Percentiles rank a stretch among this genome's conserved stretches.
phyloP scores from a whole-genome alignment of 805 yeast genomes.

The Saturnispora besseyi region DNA sequence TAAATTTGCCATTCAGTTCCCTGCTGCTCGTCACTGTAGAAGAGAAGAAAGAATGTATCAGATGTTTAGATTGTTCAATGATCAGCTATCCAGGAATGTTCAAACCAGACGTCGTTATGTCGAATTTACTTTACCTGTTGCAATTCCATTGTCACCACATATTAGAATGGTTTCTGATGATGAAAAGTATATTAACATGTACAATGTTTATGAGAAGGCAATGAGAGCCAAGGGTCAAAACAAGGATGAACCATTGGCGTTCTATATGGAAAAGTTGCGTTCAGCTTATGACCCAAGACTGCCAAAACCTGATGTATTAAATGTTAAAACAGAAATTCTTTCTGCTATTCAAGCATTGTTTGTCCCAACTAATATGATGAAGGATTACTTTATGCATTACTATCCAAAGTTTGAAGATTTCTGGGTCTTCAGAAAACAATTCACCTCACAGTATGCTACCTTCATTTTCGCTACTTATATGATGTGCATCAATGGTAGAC shows the following conservation, averaged over 20 bases:
- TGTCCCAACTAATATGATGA: conserved; percentile 78
- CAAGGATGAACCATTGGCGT: conserved; percentile 85
- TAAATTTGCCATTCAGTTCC: conserved; percentile 92
- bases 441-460: conserved; percentile 89
- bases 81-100: conserved; percentile 67
- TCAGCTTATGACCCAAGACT: conserved; percentile 90
- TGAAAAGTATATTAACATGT: conserved; percentile 55
- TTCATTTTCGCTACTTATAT: conserved; percentile 87
- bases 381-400: conserved; percentile 61
- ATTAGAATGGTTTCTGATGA: conserved; percentile 85
- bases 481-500: conserved; percentile 88
- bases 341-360: conserved; percentile 80
- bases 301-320: conserved; percentile 85
- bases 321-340: conserved; percentile 84
- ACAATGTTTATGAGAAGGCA: conserved; percentile 84
- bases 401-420: conserved; percentile 83
- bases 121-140: conserved; percentile 79
- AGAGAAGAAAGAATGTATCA: conserved; percentile 94
- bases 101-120: conserved; percentile 83
- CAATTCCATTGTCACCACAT: conserved; percentile 91
- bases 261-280: conserved; percentile 73
- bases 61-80: conserved; percentile 80
- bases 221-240: conserved; percentile 65
- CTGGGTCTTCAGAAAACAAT: conserved; percentile 95
- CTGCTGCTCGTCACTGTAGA: conserved; percentile 95